Conservation (phyloP, 495 filamentous ascomycete genomes). For the Podospora pseudoanserina region DNA sequence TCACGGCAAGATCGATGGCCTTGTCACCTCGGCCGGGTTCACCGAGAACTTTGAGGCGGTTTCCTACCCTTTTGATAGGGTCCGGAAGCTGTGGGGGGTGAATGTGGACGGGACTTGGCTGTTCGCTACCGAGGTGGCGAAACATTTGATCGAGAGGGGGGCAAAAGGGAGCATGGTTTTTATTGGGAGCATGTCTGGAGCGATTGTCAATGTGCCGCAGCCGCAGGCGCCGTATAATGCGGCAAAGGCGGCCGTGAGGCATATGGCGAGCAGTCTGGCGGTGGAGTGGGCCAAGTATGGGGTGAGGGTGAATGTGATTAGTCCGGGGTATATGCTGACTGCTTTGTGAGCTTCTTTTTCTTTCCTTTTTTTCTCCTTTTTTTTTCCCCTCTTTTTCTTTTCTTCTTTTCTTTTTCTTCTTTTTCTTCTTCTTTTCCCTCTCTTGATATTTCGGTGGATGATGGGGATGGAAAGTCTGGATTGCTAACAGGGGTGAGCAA, state of each 20-base stretch:
- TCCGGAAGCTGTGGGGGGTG: constrained; percentile 89
- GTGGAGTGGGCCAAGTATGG: constrained; percentile 85
- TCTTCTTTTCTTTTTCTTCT: too few species aligned
- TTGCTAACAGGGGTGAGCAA: not conserved
- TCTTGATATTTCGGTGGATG: not conserved
- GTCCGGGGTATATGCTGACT: constrained; percentile 91
- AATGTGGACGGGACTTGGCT: constrained; percentile 94
- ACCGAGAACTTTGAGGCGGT: constrained; percentile 93
- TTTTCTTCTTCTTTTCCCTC: too few species aligned
- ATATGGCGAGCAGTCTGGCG: constrained; percentile 73
- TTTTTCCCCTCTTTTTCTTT: too few species aligned
- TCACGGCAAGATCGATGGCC: constrained; percentile 80
- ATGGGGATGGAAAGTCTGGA: not conserved
- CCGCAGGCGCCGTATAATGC: constrained; percentile 91
- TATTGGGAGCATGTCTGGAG: constrained; percentile 91
- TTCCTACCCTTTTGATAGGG: constrained; percentile 79
- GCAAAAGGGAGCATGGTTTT: constrained; percentile 82
- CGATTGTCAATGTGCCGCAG: constrained; percentile 91
- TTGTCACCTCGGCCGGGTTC: constrained; percentile 95
- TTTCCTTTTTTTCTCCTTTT: too few species aligned
- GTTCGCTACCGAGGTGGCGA: constrained; percentile 78
- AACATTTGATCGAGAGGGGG: constrained; percentile 82
- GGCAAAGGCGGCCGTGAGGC: constrained; percentile 82
- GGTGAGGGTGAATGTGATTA: constrained; percentile 89
- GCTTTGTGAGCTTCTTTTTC: constrained; percentile 59